Evolutionary conservation across 371 early-diverging fungal genomes (phyloP).

Genomic region (Sporodiniella umbellata): DNA sequence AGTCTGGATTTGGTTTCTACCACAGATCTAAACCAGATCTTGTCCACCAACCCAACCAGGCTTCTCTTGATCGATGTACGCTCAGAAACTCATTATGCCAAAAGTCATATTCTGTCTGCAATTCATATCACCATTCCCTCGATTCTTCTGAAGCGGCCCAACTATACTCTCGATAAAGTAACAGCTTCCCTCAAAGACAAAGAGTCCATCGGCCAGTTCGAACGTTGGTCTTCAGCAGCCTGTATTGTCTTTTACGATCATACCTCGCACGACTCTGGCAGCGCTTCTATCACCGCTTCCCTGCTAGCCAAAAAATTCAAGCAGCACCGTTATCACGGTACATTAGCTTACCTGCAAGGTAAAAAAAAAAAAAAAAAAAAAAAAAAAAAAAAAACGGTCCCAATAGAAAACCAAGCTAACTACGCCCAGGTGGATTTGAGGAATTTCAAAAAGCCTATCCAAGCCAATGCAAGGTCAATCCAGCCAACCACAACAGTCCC

Average conservation of each 20-base stretch:
- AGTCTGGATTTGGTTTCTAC: no score
- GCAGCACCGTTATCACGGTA: conserved; percentile 8
- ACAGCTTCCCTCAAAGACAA: conserved; percentile 31
- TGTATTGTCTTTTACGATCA: conserved; percentile 52
- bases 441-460: conserved; percentile 14
- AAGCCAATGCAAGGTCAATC: conserved; percentile 15
- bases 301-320: conserved; percentile 25
- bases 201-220: conserved; percentile 18
- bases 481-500: no score
- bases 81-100: conserved; percentile 27
- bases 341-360: conserved; percentile 21
- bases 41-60: neutral
- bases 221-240: conserved; percentile 30
- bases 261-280: conserved; percentile 33
- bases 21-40: neutral
- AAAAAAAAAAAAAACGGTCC: conserved; percentile 10
- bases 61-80: conserved; percentile 52
- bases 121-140: conserved; percentile 46
- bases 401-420: no score
- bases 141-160: conserved; percentile 42
- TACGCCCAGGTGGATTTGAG: conserved; percentile 31
- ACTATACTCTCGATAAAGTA: conserved; percentile 44
- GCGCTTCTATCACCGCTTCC: conserved; percentile 28
- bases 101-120: conserved; percentile 28
- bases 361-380: neutral